Percentiles rank a stretch among this genome's conserved stretches.
phyloP scores from a whole-genome alignment of 1,139 yeast genomes.

The Pichia sp. region DNA sequence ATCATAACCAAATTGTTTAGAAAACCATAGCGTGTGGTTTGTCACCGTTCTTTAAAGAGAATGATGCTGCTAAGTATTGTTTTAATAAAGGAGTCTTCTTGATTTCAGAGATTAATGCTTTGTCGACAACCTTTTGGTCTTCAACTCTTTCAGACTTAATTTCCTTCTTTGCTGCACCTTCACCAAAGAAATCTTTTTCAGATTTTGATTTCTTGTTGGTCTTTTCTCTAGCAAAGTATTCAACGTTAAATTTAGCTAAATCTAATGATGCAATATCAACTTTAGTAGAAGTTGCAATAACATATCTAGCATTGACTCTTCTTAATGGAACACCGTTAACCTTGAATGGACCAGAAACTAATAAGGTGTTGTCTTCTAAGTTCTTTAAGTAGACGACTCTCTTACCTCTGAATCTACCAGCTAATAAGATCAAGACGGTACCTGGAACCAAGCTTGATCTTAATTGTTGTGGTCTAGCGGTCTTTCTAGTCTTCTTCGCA shows the following conservation, averaged over 20 bases:
- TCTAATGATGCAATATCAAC: slow-evolving; percentile 76
- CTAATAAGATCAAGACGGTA: slow-evolving; percentile 94
- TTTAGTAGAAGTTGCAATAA: slow-evolving; percentile 96
- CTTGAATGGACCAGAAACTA: slow-evolving; percentile 99
- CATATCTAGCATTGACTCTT: slow-evolving; percentile 98
- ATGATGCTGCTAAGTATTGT: slow-evolving; percentile 94
- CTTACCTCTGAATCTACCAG: slow-evolving; percentile 99
- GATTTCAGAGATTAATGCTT: slow-evolving; percentile 88
- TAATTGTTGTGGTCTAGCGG: slow-evolving; percentile 90
- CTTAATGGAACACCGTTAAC: slow-evolving; percentile 99
- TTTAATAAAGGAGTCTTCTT: slow-evolving; percentile 97
- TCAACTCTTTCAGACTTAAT: slow-evolving; percentile 93
- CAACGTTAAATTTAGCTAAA: slow-evolving; percentile 87
- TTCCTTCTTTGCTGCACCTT: slow-evolving; percentile 74
- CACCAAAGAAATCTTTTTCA: slow-evolving; percentile 94
- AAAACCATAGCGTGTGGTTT: slow-evolving; percentile 98
- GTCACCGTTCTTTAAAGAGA: slow-evolving; percentile 98
- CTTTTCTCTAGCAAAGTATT: slow-evolving; percentile 97
- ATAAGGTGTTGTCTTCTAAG: slow-evolving; percentile 97
- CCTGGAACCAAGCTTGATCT: slow-evolving; percentile 98
- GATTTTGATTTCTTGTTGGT: slow-evolving; percentile 71
- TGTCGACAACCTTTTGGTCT: slow-evolving; percentile 96
- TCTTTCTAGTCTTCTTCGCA: slow-evolving; percentile 84
- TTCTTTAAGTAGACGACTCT: slow-evolving; percentile 98
- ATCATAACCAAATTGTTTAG: slow-evolving; percentile 37